phyloP scores from a whole-genome alignment of 2,329 filamentous ascomycete species.

The Leptodontidium sp. region DNA sequence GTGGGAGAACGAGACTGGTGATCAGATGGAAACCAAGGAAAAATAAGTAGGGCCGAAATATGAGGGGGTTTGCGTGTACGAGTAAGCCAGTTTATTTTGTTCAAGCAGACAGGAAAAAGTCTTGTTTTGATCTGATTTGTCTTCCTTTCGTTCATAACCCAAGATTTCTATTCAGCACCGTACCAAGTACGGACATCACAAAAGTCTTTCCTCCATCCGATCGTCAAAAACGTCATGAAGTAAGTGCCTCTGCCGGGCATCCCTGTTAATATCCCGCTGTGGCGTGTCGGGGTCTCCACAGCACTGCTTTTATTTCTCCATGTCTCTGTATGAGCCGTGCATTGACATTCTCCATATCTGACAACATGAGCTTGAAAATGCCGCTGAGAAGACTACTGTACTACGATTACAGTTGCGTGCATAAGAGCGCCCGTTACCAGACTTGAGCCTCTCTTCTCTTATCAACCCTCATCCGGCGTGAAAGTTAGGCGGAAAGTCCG shows the following conservation, averaged over 20 bases:
- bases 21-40: neutral
- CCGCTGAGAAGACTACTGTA: too few species aligned
- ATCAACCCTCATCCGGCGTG: neutral
- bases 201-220: neutral
- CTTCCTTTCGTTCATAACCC: neutral
- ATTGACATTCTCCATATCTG: slow-evolving; percentile 6
- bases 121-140: neutral
- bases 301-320: neutral
- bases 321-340: slow-evolving; percentile 5
- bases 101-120: neutral
- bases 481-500: neutral
- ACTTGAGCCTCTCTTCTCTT: neutral
- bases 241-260: slow-evolving; percentile 1
- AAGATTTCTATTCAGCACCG: too few species aligned
- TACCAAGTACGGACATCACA: too few species aligned
- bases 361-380: neutral
- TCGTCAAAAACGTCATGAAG: slow-evolving; percentile 12
- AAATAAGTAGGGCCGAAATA: slow-evolving; percentile 15
- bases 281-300: slow-evolving; percentile 18
- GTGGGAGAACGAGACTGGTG: neutral
- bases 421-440: neutral
- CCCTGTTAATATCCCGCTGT: slow-evolving; percentile 5
- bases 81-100: neutral
- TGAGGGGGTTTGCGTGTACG: neutral
- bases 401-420: too few species aligned